Evolutionary conservation across 2,329 filamentous ascomycete species (phyloP).

Genomic region (Fusarium keratoplasticum): DNA sequence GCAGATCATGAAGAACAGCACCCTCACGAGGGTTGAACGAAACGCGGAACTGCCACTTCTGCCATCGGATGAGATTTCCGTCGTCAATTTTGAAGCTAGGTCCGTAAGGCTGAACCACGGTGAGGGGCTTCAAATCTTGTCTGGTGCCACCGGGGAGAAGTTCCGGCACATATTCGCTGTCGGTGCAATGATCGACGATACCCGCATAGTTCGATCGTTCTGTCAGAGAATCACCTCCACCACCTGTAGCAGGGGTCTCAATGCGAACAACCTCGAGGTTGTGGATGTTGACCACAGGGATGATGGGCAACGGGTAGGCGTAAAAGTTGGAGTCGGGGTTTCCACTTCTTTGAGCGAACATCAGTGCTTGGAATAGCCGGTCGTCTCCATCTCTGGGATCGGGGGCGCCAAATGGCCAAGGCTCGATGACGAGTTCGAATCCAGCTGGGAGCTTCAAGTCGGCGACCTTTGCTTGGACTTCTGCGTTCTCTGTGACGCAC

Average conservation of each 20-base stretch:
- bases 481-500: constrained; percentile 42
- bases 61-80: constrained; percentile 61
- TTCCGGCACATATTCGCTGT: constrained; percentile 56
- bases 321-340: constrained; percentile 66
- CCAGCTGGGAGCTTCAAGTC: constrained; percentile 44
- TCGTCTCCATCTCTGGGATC: constrained; percentile 45
- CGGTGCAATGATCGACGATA: constrained; percentile 46
- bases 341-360: constrained; percentile 47
- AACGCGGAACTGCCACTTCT: constrained; percentile 76
- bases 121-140: constrained; percentile 70
- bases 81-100: constrained; percentile 56
- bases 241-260: constrained; percentile 50
- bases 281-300: constrained; percentile 54
- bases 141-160: constrained; percentile 55
- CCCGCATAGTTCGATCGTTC: constrained; percentile 27
- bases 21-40: constrained; percentile 78
- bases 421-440: constrained; percentile 49
- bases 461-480: constrained; percentile 48
- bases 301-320: constrained; percentile 63
- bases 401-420: constrained; percentile 49
- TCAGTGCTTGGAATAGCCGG: constrained; percentile 49
- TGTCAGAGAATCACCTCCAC: constrained; percentile 41
- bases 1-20: constrained; percentile 74
- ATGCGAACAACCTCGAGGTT: constrained; percentile 50
- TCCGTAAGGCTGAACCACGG: constrained; percentile 54